Evolutionary conservation across 169 alveolate genomes (phyloP), one percentile per base, ranked within the genome.

Genomic region (Theileria orientalis): DNA sequence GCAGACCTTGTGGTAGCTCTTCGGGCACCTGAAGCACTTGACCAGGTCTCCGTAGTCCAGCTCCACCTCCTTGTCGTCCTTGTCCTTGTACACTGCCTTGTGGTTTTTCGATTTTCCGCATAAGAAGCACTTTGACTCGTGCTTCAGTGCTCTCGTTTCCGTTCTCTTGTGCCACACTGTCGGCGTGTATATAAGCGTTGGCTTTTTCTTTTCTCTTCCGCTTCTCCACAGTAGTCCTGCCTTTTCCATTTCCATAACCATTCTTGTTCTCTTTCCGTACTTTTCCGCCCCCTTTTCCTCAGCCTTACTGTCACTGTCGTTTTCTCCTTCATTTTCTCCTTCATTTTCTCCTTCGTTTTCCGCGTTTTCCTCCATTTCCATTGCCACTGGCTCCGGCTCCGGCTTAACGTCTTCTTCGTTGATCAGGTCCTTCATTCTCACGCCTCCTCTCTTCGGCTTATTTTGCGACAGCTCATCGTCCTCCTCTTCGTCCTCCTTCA

Each of bases 1-100:
- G 57, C 96, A 93, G 51, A 90, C 77, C 71, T 90, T 92, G 83
- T 94, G 98, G 84, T 92, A 94, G 3, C 93, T 83, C 77, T 90
- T 91, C n/a, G 98, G 98, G 69, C 98, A 94, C 23, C 95, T 73
- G 76, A 85, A 87, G 76, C 97, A 93, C 57, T 79, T 74, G 5
- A 92, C 85, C 82, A 94, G 71, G 46, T 90, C 95, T 13, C 94
- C 96, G 74, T 85, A 87, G 33, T 90, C 91, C 7, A 83, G 73
- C 69, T 92, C 93, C 13, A 83, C 80, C 21, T 82, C 86, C 33
- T 79, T 67, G 25, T 85, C 90, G 56, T 90, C 90, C 62, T 92
- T 80, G 74, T 87, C 93, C 60, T 82, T 90, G 40, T 84, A 77
- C 51, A 42, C 40, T 1, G 91, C 54, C 64, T 74, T 76, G 63